phyloP scores from a whole-genome alignment of 306 rosid genomes.

The Echinosophora koreensis region DNA sequence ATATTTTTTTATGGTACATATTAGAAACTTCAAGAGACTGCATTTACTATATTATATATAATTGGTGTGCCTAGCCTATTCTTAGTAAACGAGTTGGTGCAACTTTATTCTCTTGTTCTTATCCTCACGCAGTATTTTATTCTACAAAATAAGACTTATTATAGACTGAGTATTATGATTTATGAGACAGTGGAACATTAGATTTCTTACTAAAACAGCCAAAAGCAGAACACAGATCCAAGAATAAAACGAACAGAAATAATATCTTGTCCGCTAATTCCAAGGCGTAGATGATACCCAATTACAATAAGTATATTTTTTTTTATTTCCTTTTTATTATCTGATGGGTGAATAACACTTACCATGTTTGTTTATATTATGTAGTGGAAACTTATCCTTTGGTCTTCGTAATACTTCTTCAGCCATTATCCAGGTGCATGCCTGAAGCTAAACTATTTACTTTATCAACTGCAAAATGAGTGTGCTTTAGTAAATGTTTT shows the following conservation, averaged over 20 bases:
- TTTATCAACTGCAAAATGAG: conserved; percentile 32
- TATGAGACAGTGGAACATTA: neutral
- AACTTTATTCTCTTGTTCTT: conserved; percentile 19
- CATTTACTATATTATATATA: neutral
- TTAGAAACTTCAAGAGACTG: neutral
- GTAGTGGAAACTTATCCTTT: conserved; percentile 82
- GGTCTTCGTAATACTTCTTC: conserved; percentile 90
- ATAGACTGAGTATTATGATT: too few relatives aligned
- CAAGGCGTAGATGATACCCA: neutral
- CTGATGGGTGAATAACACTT: conserved; percentile 26
- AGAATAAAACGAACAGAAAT: conserved; percentile 27
- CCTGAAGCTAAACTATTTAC: conserved; percentile 30
- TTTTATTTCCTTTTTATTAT: conserved; percentile 18
- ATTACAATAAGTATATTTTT: neutral
- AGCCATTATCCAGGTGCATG: conserved; percentile 69
- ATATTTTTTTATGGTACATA: neutral
- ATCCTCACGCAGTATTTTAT: conserved; percentile 1
- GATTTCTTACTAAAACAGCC: conserved; percentile 1
- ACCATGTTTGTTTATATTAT: conserved; percentile 35
- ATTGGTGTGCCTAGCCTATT: neutral
- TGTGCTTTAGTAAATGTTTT: neutral
- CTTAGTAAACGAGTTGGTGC: neutral
- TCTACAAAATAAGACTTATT: neutral
- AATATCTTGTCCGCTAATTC: conserved; percentile 5
- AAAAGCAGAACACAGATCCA: neutral